Percentiles rank a stretch among this genome's conserved stretches.
phyloP scores from a whole-genome alignment of 495 filamentous ascomycete genomes.

The Tuber magnatum region DNA sequence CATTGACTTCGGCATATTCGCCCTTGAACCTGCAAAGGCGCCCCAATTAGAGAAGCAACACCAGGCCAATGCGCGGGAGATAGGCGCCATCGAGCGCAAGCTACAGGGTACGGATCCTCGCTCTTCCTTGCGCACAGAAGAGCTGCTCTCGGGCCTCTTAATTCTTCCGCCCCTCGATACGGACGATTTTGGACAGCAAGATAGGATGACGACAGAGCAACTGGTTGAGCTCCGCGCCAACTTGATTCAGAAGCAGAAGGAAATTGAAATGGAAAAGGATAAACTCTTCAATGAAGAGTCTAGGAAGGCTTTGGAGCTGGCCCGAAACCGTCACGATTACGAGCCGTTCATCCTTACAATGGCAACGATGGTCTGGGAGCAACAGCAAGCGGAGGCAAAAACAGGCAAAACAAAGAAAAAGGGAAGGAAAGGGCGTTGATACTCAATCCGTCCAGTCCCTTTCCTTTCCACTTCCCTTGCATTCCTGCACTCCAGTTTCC shows the following conservation, averaged over 20 bases:
- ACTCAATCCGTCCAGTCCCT: not conserved
- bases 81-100: constrained; percentile 21
- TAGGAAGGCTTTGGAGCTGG: constrained; percentile 16
- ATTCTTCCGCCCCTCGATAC: constrained; percentile 10
- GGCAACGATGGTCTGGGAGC: constrained; percentile 17
- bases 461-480: not conserved
- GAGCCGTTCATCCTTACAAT: constrained; percentile 36
- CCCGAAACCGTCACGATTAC: constrained; percentile 38
- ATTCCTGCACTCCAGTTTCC: not conserved
- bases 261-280: constrained; percentile 19
- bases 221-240: constrained; percentile 22
- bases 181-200: constrained; percentile 9
- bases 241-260: constrained; percentile 23
- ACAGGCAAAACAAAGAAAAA: not conserved
- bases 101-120: constrained; percentile 18
- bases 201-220: constrained; percentile 11
- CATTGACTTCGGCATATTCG: constrained; percentile 37
- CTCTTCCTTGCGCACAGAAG: constrained; percentile 22
- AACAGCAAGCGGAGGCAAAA: constrained; percentile 8
- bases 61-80: constrained; percentile 17
- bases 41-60: constrained; percentile 25
- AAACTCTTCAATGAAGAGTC: constrained; percentile 20
- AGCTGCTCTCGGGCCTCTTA: constrained; percentile 11
- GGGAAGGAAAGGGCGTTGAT: not conserved
- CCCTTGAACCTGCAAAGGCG: constrained; percentile 36